phyloP scores from a whole-genome alignment of 2,329 filamentous ascomycete species.

The Microcyclospora tardicrescens region DNA sequence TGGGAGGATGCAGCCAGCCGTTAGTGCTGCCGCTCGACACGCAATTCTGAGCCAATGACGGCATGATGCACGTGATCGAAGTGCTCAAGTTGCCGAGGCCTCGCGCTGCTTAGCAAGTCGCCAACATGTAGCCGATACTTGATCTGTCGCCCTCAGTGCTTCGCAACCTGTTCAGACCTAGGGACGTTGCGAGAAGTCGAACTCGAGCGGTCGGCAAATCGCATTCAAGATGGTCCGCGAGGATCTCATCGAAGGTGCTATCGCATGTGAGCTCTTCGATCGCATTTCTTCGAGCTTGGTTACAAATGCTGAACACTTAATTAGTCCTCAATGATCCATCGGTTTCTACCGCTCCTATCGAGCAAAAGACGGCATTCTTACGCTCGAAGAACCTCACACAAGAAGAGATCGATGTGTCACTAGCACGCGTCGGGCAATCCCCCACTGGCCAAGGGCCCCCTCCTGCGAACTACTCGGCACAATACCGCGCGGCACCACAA shows the following conservation, averaged over 20 bases:
- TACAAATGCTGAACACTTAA: conserved; percentile 2
- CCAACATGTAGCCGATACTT: too few species aligned
- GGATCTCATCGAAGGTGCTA: conserved; percentile 69
- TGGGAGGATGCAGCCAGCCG: too few species aligned
- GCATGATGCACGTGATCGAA: background rate
- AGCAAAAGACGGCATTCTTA: conserved; percentile 84
- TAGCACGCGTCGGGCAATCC: conserved; percentile 59
- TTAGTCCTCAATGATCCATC: conserved; percentile 88
- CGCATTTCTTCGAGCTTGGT: background rate
- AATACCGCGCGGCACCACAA: conserved; percentile 14
- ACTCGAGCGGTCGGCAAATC: conserved; percentile 6
- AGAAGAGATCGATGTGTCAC: conserved; percentile 79
- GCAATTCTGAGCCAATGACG: background rate
- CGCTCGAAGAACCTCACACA: conserved; percentile 95
- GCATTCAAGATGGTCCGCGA: conserved; percentile 69
- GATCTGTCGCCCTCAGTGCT: too few species aligned
- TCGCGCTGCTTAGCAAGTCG: too few species aligned
- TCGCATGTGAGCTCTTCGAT: conserved; percentile 31
- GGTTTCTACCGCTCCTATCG: conserved; percentile 76
- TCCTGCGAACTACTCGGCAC: conserved; percentile 29
- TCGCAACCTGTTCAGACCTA: too few species aligned
- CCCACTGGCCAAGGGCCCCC: conserved; percentile 32
- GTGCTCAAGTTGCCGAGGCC: too few species aligned
- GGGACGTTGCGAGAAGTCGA: too few species aligned
- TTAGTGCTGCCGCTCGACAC: too few species aligned